A percentile compares a stretch with the other conserved stretches of the same genome.
phyloP scores from a whole-genome alignment of 305 asterid genomes.

The Fraxinus dipetala region DNA sequence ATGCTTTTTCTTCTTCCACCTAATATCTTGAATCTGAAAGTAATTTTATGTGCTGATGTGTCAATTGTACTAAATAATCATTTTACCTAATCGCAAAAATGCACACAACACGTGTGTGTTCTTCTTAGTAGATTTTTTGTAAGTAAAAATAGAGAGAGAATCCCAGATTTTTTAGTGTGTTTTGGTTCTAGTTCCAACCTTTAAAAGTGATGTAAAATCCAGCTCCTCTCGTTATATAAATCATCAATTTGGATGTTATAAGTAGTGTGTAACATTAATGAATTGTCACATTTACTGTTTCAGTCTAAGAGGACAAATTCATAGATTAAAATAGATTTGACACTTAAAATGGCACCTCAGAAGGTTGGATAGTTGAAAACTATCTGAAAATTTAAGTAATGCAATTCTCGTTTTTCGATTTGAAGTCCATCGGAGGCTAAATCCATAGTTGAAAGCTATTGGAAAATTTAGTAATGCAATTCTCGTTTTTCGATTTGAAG shows the following conservation, averaged over 20 bases:
- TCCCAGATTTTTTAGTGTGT: background rate
- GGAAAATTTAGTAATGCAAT: background rate
- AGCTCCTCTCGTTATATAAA: background rate
- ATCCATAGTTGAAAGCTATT: background rate
- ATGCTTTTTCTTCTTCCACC: slow-evolving; percentile 29
- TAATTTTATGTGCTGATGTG: slow-evolving; percentile 44
- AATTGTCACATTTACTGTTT: background rate
- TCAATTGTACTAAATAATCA: slow-evolving; percentile 21
- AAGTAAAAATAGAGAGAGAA: background rate
- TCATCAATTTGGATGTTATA: background rate
- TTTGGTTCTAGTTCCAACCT: background rate
- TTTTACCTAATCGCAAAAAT: slow-evolving; percentile 5
- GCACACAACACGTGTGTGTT: background rate
- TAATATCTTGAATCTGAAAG: slow-evolving; percentile 35
- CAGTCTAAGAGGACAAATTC: background rate
- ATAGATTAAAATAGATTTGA: background rate
- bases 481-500: background rate
- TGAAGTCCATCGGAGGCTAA: background rate
- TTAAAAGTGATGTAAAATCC: background rate
- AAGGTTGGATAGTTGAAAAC: background rate
- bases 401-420: background rate
- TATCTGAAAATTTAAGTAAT: background rate
- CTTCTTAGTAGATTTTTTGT: background rate
- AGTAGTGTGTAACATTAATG: background rate
- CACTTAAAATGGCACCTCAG: background rate